phyloP scores from a whole-genome alignment of 371 early-diverging fungal species.

The Umbelopsis sp. region DNA sequence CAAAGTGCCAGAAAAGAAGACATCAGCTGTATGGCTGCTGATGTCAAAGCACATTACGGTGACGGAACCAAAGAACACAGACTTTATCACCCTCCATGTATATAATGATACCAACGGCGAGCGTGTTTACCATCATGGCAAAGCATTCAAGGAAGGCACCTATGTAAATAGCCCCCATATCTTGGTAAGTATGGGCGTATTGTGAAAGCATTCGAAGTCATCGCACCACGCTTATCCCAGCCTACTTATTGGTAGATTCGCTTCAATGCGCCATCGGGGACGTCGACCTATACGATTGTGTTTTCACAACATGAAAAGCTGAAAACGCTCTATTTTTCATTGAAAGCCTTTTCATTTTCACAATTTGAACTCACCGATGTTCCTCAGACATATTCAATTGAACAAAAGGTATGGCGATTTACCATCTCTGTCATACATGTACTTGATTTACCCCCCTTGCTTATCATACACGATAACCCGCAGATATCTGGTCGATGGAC shows the following conservation, averaged over 20 bases:
- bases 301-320: conserved; percentile 80
- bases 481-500: conserved; percentile 74
- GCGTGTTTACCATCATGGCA: conserved; percentile 78
- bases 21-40: conserved; percentile 75
- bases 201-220: background rate
- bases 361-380: conserved; percentile 69
- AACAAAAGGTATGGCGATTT: conserved; percentile 55
- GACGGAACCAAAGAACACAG: conserved; percentile 77
- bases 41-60: conserved; percentile 81
- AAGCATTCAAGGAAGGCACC: conserved; percentile 58
- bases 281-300: conserved; percentile 72
- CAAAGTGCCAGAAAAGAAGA: conserved; percentile 56
- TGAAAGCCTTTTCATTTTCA: conserved; percentile 72
- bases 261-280: conserved; percentile 69
- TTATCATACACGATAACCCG: background rate
- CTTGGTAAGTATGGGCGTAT: conserved; percentile 48
- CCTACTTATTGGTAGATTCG: conserved; percentile 42
- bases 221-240: conserved; percentile 8
- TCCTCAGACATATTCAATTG: conserved; percentile 62
- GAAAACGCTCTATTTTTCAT: conserved; percentile 70
- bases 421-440: background rate
- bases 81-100: conserved; percentile 85
- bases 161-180: conserved; percentile 65
- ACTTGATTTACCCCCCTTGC: background rate
- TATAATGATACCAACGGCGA: conserved; percentile 73